These are phyloP conservation scores for Penicillium sclerotigenum DNA, from an alignment of 2,329 filamentous ascomycete genomes.

Conservation along the genomic window DNA sequence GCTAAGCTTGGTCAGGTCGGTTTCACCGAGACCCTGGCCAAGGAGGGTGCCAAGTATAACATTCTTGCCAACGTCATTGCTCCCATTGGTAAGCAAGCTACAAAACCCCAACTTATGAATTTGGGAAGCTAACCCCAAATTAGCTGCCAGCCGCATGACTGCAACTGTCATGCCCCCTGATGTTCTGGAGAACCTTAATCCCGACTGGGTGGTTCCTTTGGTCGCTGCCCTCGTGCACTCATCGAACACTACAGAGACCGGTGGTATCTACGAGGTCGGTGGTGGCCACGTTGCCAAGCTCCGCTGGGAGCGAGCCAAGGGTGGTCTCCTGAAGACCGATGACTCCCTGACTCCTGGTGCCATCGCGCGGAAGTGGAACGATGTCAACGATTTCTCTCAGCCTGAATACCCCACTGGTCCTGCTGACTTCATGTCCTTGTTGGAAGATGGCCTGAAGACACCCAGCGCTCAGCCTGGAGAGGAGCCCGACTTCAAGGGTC, in stretches of 20 bases:
- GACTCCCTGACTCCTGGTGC: conserved; percentile 82
- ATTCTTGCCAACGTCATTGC: conserved; percentile 93
- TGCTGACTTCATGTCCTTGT: conserved; percentile 81
- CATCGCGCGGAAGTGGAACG: conserved; percentile 82
- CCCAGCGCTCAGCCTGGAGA: conserved; percentile 68
- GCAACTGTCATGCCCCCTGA: conserved; percentile 95
- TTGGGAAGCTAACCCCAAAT: conserved; percentile 8
- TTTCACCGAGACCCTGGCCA: conserved; percentile 95
- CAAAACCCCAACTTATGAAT: background rate
- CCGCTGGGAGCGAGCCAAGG: conserved; percentile 89
- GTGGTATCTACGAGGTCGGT: conserved; percentile 88
- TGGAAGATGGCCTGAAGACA: conserved; percentile 79
- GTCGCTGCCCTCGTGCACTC: conserved; percentile 86
- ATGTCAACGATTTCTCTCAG: conserved; percentile 80
- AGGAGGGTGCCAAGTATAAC: conserved; percentile 98
- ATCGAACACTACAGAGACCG: conserved; percentile 76
- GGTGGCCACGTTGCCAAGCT: conserved; percentile 90
- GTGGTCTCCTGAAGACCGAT: conserved; percentile 86
- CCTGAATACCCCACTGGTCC: conserved; percentile 79
- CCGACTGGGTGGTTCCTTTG: conserved; percentile 91
- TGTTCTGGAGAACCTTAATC: conserved; percentile 77
- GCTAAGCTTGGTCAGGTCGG: conserved; percentile 94
- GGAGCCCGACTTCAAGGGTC: conserved; percentile 75
- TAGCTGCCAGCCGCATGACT: conserved; percentile 90
- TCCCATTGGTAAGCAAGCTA: conserved; percentile 59